A percentile compares a stretch with the other conserved stretches of the same genome.
Conservation (phyloP, 2,329 filamentous ascomycete genomes). For the Clonostachys solani region DNA sequence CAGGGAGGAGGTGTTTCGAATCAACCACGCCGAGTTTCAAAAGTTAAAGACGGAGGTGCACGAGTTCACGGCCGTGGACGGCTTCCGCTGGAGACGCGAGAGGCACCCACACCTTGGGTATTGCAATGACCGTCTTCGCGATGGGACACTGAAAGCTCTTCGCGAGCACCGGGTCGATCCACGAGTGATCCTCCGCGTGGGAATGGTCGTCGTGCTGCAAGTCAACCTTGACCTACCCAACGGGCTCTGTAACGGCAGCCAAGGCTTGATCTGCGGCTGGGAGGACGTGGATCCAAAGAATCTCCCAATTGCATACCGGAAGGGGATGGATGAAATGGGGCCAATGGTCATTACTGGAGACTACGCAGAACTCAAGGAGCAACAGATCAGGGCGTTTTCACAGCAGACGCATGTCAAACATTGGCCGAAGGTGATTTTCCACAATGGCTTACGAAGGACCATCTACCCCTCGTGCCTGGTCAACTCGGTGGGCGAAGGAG, state of each 20-base stretch:
- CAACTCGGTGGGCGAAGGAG: constrained; percentile 31
- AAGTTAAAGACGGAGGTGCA: constrained; percentile 1
- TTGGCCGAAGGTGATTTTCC: constrained; percentile 38
- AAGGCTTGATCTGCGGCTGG: constrained; percentile 14
- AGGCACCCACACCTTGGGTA: too few species aligned
- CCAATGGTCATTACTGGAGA: constrained; percentile 2
- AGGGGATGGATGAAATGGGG: not conserved
- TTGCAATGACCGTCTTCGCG: not conserved
- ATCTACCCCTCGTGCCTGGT: constrained; percentile 48
- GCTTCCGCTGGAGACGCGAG: not conserved
- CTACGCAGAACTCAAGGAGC: constrained; percentile 1
- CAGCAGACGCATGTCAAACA: not conserved
- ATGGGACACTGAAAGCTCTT: constrained; percentile 5
- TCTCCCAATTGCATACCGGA: not conserved
- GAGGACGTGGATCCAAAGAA: constrained; percentile 1
- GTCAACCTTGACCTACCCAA: constrained; percentile 9
- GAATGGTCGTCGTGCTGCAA: constrained; percentile 14
- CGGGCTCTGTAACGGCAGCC: constrained; percentile 15
- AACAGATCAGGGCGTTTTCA: constrained; percentile 7
- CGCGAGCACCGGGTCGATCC: constrained; percentile 7
- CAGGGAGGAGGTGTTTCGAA: constrained; percentile 1
- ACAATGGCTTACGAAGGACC: constrained; percentile 34
- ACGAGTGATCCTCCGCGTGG: constrained; percentile 3
- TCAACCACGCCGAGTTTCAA: constrained; percentile 7
- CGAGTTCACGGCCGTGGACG: constrained; percentile 7